Evolutionary conservation across 2,329 filamentous ascomycete species (phyloP).

Genomic region (Phialophora tarda): DNA sequence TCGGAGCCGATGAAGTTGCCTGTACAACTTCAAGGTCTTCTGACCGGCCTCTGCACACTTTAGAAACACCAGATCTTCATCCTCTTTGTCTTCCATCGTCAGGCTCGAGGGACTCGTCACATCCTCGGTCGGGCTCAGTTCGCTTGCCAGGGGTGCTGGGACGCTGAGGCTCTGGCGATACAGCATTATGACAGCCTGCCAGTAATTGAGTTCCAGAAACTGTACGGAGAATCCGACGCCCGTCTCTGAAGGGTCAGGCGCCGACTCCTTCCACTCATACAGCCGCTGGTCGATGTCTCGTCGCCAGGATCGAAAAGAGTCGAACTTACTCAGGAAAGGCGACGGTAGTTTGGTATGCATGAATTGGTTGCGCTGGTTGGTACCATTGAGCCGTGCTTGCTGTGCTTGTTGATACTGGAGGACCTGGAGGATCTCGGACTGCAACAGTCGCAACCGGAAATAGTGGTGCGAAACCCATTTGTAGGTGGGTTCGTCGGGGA

Average conservation of each 20-base stretch:
- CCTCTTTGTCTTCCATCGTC: slow-evolving; percentile 58
- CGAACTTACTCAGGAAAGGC: slow-evolving; percentile 81
- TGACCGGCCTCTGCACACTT: slow-evolving; percentile 96
- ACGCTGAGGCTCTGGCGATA: slow-evolving; percentile 90
- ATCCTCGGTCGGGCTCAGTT: slow-evolving; percentile 67
- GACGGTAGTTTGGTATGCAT: slow-evolving; percentile 81
- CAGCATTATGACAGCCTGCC: slow-evolving; percentile 95
- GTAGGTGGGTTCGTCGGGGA: slow-evolving; percentile 73
- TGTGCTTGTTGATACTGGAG: slow-evolving; percentile 90
- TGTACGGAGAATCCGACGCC: slow-evolving; percentile 88
- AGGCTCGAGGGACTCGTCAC: slow-evolving; percentile 61
- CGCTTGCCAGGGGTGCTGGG: slow-evolving; percentile 80
- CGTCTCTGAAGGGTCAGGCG: slow-evolving; percentile 76
- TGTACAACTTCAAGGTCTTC: slow-evolving; percentile 86
- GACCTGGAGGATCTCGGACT: slow-evolving; percentile 94
- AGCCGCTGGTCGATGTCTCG: slow-evolving; percentile 83
- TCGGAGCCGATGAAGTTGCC: slow-evolving; percentile 83
- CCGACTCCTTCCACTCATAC: slow-evolving; percentile 82
- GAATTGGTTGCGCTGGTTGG: slow-evolving; percentile 69
- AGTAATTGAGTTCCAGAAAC: slow-evolving; percentile 94
- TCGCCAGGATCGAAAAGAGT: slow-evolving; percentile 86
- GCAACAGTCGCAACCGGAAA: slow-evolving; percentile 82
- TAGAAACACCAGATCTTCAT: slow-evolving; percentile 89
- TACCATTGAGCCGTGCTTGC: slow-evolving; percentile 69
- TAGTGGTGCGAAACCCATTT: slow-evolving; percentile 93